Base-by-base conservation (phyloP, 139 green algal species). In the Tetradesmus obliquus region DNA sequence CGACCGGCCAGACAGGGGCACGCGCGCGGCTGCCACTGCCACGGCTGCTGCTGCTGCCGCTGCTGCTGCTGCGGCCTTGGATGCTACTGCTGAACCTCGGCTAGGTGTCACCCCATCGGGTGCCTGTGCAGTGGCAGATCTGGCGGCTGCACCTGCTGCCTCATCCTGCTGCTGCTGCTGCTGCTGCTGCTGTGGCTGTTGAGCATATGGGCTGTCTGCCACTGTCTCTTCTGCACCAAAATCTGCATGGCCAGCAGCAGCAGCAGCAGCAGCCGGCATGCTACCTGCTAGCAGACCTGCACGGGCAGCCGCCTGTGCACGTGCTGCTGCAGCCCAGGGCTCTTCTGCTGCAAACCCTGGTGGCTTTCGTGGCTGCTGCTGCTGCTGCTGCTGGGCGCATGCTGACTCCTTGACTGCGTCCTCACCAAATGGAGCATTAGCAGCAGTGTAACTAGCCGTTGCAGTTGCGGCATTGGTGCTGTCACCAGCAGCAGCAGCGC, bases 261-360 rank as follows among this genome's bases (percentile, higher is more conserved):
- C 79, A 54, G 22, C 79, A 54, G 79, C n/a, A 84, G 45, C n/a
- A 13, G 79, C 79, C 81, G 15, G 81, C 81, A 69, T 20, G 22
- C 22, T n/a, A 5, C n/a, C 53, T 86, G 32, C 19, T 86, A 15
- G 2, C 55, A 20, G 53, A 45, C 32, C 1, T 69, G 81, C 32
- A 32, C 20, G 19, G 74, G 10, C 20, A 19, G 45, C 22, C 1
- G 79, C 79, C 20, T 19, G 79, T 69, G 81, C 81, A 45, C 45
- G 45, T 51, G 81, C 53, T 69, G 81, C 53, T 86, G 81, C 81
- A 17, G 66, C 17, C 66, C 66, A 24, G n/a, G 17, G 17, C 66
- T 76, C 66, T 76, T 55, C 81, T 69, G 81, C 81, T 86, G 81
- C 81, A 60, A 69, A 69, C 53, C 24, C 79, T 20, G 79, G 79